phyloP scores from a whole-genome alignment of 352 stramenopile genomes.

The Pythium pyrilobum region DNA sequence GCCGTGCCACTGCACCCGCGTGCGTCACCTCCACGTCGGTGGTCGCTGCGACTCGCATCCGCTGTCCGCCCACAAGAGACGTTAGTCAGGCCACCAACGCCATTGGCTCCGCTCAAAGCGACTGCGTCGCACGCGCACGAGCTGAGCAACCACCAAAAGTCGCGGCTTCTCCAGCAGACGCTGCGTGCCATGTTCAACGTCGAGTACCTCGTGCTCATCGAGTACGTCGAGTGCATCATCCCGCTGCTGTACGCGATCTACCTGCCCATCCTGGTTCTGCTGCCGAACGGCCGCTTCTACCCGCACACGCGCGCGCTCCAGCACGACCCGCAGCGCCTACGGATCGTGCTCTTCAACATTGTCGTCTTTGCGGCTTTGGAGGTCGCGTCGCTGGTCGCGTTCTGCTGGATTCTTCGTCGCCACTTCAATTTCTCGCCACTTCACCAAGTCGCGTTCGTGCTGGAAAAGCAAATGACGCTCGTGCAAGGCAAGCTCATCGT shows the following conservation, averaged over 20 bases:
- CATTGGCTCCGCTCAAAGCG: not conserved
- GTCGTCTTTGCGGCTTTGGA: not conserved
- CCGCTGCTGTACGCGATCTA: not conserved
- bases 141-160: not conserved
- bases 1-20: too few relatives aligned
- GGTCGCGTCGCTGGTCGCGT: not conserved
- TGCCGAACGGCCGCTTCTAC: constrained; percentile 8
- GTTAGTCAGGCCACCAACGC: not conserved
- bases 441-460: constrained; percentile 10
- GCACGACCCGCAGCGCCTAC: not conserved
- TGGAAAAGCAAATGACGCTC: not conserved
- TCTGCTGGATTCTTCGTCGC: not conserved
- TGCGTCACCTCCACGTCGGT: not conserved
- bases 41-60: not conserved
- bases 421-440: not conserved
- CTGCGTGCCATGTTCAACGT: not conserved
- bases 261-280: not conserved
- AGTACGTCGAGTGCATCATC: constrained; percentile 9
- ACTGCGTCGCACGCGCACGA: not conserved
- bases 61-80: not conserved
- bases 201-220: constrained; percentile 13
- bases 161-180: constrained; percentile 1
- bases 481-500: constrained; percentile 4
- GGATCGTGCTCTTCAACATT: not conserved
- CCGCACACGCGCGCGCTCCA: not conserved